Percentiles rank a stretch among this genome's conserved stretches.
Evolutionary conservation across 768 basidiomycete species (phyloP).

Genomic region (Mycena sanguinolenta): DNA sequence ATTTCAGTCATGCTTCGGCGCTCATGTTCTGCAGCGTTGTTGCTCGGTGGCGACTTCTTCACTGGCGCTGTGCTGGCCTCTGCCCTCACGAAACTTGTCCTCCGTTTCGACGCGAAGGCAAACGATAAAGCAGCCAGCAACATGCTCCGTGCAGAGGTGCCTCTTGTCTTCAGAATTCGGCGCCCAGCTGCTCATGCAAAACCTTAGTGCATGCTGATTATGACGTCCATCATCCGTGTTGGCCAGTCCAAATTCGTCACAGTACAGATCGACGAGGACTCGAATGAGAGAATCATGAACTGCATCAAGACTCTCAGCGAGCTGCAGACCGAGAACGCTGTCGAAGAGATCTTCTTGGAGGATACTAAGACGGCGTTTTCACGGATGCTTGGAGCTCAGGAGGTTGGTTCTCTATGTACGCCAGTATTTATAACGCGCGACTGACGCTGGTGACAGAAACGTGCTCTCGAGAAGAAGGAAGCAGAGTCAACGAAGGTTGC

Average conservation of each 20-base stretch:
- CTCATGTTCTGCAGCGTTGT: slow-evolving; percentile 65
- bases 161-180: background rate
- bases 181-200: background rate
- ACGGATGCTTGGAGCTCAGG: slow-evolving; percentile 96
- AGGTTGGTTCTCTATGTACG: slow-evolving; percentile 61
- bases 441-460: slow-evolving; percentile 68
- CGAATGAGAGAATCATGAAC: slow-evolving; percentile 94
- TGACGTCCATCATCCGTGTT: slow-evolving; percentile 96
- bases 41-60: slow-evolving; percentile 97
- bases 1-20: background rate
- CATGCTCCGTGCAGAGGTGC: slow-evolving; percentile 87
- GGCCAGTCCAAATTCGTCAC: slow-evolving; percentile 97
- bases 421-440: background rate
- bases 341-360: slow-evolving; percentile 81
- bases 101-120: slow-evolving; percentile 76
- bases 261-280: slow-evolving; percentile 98
- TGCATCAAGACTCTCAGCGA: slow-evolving; percentile 95
- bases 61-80: slow-evolving; percentile 93
- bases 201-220: slow-evolving; percentile 84
- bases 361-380: slow-evolving; percentile 94
- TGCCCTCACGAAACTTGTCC: slow-evolving; percentile 90
- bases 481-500: slow-evolving; percentile 75
- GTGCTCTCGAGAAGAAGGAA: slow-evolving; percentile 91
- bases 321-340: slow-evolving; percentile 67
- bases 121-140: slow-evolving; percentile 67